phyloP scores from a whole-genome alignment of 2,329 filamentous ascomycete species.

The Juglanconis oblonga region DNA sequence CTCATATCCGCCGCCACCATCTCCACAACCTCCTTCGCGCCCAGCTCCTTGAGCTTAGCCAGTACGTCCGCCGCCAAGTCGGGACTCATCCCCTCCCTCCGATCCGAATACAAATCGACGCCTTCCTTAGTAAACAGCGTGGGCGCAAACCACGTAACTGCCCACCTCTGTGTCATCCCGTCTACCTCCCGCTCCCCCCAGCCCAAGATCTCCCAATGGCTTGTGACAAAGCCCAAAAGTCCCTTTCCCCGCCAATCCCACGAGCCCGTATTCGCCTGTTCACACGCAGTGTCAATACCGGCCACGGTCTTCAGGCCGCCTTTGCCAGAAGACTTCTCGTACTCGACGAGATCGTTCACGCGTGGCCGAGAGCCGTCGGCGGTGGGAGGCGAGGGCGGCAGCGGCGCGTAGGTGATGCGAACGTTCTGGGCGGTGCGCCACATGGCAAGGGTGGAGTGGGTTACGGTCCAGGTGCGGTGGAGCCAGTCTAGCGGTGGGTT shows the following conservation, averaged over 20 bases:
- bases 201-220: constrained; percentile 79
- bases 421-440: constrained; percentile 80
- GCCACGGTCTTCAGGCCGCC: constrained; percentile 56
- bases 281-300: constrained; percentile 58
- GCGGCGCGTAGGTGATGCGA: constrained; percentile 68
- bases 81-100: constrained; percentile 56
- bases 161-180: constrained; percentile 57
- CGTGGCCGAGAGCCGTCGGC: constrained; percentile 29
- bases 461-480: constrained; percentile 67
- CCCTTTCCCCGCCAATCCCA: constrained; percentile 82
- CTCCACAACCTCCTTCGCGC: constrained; percentile 52
- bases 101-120: constrained; percentile 72
- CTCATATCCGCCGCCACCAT: constrained; percentile 48
- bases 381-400: constrained; percentile 30
- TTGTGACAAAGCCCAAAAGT: constrained; percentile 66
- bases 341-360: constrained; percentile 72
- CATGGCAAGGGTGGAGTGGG: constrained; percentile 74
- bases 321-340: constrained; percentile 51
- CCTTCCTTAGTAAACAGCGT: constrained; percentile 82
- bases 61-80: constrained; percentile 56
- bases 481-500: constrained; percentile 58
- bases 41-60: constrained; percentile 49
- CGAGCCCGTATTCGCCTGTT: constrained; percentile 33
- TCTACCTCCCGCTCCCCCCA: constrained; percentile 57
- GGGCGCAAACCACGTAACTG: constrained; percentile 80